Base-by-base conservation (phyloP, 139 green algal species). In the Chlorella vulgaris region DNA sequence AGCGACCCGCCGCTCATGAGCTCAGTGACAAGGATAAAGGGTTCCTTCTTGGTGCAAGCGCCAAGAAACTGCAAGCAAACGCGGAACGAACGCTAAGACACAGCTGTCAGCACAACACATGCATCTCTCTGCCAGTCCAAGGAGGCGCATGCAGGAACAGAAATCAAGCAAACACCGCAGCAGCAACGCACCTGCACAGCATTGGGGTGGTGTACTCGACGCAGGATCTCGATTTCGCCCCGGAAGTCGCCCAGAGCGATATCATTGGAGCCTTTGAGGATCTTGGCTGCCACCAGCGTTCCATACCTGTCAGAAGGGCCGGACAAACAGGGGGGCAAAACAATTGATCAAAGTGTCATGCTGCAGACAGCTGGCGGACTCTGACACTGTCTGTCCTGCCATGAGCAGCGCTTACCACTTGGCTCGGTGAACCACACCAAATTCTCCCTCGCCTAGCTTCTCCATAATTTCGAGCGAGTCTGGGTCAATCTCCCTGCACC, bases 381-480 rank as follows among this genome's bases (percentile, higher is more conserved):
- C n/a, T n/a, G n/a, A n/a, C n/a, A n/a, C n/a, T n/a, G n/a, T n/a
- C n/a, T n/a, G n/a, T n/a, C n/a, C n/a, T n/a, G n/a, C n/a, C n/a
- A n/a, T n/a, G n/a, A n/a, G n/a, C n/a, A n/a, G n/a, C 18, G 26
- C 78, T 66, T 58, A 84, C 91, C 92, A 98, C 84, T 89, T 91
- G 38, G 94, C 93, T 83, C 93, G 93, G 92, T 94, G 94, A 78
- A 98, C 94, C 67, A 96, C 90, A 7, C 94, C 94, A 90, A 98
- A 98, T 84, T 97, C 93, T n/a, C 94, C 94, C 80, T 94, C 90
- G 42, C 94, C 92, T n/a, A 98, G 85, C 81, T 98, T 97, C 61
- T 95, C 89, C 58, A 93, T 75, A 7, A 97, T 84, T 29, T 91
- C 78, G 26, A 97, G 86, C 36, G 90, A 87, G n/a, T 84, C 84